Evolutionary conservation across 2,329 filamentous ascomycete species (phyloP).

Genomic region (Hymenoscyphus infarciens): DNA sequence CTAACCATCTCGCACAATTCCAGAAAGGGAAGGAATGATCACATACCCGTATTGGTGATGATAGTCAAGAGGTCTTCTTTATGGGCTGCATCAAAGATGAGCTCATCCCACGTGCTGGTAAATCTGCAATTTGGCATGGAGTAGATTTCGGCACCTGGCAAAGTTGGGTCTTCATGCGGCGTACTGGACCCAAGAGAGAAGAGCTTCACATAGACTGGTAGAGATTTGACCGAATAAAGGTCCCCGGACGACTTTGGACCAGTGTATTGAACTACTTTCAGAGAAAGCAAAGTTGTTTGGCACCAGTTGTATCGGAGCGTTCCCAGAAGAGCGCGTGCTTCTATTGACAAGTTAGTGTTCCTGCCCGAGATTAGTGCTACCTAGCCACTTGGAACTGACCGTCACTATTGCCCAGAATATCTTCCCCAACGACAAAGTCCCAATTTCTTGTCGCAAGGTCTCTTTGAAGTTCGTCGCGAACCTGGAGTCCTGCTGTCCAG

Average conservation of each 20-base stretch:
- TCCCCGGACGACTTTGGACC: slow-evolving; percentile 15
- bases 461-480: background rate
- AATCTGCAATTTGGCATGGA: slow-evolving; percentile 29
- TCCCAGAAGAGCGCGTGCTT: background rate
- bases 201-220: background rate
- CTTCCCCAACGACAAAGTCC: background rate
- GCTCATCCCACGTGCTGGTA: slow-evolving; percentile 31
- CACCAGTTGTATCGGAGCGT: slow-evolving; percentile 10
- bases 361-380: background rate
- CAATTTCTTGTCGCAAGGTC: background rate
- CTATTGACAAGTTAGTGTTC: background rate
- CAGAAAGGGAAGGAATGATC: too few species aligned
- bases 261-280: slow-evolving; percentile 30
- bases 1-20: slow-evolving; percentile 1
- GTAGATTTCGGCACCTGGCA: slow-evolving; percentile 27
- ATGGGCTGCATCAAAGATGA: slow-evolving; percentile 32
- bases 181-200: background rate
- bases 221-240: slow-evolving; percentile 17
- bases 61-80: slow-evolving; percentile 31
- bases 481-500: background rate
- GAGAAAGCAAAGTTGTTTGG: slow-evolving; percentile 18
- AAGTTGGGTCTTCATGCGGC: slow-evolving; percentile 11
- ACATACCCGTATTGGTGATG: slow-evolving; percentile 31
- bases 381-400: background rate
- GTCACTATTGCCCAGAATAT: background rate